Conservation (phyloP, 257 asterid genomes). For the Nicotiana paniculata region DNA sequence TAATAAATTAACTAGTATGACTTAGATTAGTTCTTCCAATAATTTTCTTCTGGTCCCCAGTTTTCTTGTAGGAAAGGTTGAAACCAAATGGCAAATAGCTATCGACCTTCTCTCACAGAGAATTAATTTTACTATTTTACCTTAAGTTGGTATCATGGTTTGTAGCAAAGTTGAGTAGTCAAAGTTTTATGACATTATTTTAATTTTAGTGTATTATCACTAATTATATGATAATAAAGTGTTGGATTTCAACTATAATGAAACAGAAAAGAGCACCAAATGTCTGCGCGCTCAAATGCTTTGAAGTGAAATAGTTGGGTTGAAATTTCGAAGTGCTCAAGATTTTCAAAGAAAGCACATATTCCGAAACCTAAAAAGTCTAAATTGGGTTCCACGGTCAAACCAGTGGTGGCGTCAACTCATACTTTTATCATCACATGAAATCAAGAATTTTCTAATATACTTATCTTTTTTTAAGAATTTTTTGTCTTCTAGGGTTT, state of each 20-base stretch:
- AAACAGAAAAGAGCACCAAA: too few relatives aligned
- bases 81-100: too few relatives aligned
- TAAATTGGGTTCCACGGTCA: slow-evolving; percentile 17
- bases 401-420: slow-evolving; percentile 15
- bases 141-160: background rate
- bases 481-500: background rate
- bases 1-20: too few relatives aligned
- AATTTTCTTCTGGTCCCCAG: too few relatives aligned
- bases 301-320: background rate
- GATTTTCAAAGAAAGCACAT: background rate
- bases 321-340: background rate
- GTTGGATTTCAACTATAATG: background rate
- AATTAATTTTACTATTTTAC: too few relatives aligned
- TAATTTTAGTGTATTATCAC: too few relatives aligned
- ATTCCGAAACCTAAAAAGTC: background rate
- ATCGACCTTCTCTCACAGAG: too few relatives aligned
- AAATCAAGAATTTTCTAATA: background rate
- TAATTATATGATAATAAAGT: background rate
- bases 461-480: background rate
- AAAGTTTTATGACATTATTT: too few relatives aligned
- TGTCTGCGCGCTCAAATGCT: background rate
- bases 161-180: background rate
- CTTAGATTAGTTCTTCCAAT: too few relatives aligned
- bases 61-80: too few relatives aligned
- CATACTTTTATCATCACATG: background rate